Conservation (phyloP, 225 moss, liverwort and hornwort genomes). For the Polytrichum formosum region DNA sequence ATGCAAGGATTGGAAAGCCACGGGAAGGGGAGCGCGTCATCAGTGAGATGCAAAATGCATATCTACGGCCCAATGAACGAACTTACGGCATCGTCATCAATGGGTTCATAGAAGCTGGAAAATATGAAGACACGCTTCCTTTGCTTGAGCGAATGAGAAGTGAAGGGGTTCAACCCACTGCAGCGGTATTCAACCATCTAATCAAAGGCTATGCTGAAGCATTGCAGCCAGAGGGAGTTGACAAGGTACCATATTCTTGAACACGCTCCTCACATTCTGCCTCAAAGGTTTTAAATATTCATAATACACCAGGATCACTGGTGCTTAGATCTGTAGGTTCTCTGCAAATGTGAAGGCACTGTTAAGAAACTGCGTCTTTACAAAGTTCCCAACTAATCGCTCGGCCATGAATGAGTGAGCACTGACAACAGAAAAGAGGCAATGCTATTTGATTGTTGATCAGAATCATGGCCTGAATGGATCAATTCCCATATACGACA, state of each 20-base stretch:
- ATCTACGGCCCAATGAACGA: constrained; percentile 83
- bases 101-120: constrained; percentile 49
- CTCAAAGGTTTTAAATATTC: no score
- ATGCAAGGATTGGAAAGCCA: constrained; percentile 66
- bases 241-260: constrained; percentile 44
- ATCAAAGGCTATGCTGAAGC: constrained; percentile 85
- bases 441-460: no score
- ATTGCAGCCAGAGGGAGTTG: constrained; percentile 55
- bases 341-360: no score
- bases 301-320: no score
- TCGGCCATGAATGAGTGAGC: no score
- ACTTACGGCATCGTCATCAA: constrained; percentile 86
- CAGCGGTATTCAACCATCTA: constrained; percentile 71
- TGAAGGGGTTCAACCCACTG: constrained; percentile 64
- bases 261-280: not conserved
- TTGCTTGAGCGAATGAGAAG: constrained; percentile 55
- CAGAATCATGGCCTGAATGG: no score
- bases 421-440: no score
- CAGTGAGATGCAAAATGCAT: constrained; percentile 81
- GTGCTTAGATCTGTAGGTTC: no score
- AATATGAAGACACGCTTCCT: constrained; percentile 54
- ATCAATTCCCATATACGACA: no score
- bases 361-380: no score
- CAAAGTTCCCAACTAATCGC: no score
- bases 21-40: constrained; percentile 74